Conservation (phyloP, 2,329 filamentous ascomycete species). For the Trichoderma endophyticum region DNA sequence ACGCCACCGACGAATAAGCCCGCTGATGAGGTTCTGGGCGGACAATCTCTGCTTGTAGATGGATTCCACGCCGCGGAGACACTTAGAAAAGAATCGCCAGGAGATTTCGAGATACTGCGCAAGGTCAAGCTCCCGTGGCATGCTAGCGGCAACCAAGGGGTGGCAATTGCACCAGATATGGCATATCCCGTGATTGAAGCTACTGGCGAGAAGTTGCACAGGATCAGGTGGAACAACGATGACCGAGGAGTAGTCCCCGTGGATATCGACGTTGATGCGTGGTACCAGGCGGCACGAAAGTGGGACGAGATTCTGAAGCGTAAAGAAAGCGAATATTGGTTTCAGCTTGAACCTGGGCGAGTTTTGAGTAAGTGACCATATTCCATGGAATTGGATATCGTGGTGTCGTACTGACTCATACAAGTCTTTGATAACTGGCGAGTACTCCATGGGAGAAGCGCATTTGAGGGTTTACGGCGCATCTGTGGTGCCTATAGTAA, state of each 20-base stretch:
- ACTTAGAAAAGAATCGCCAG: slow-evolving; percentile 52
- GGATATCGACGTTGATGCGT: slow-evolving; percentile 49
- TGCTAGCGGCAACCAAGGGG: slow-evolving; percentile 83
- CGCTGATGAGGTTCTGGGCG: slow-evolving; percentile 53
- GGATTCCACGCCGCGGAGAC: slow-evolving; percentile 70
- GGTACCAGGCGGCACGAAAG: slow-evolving; percentile 77
- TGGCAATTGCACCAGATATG: slow-evolving; percentile 70
- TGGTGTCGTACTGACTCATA: background rate
- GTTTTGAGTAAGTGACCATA: slow-evolving; percentile 60
- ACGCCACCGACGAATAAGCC: slow-evolving; percentile 41
- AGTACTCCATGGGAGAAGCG: slow-evolving; percentile 79
- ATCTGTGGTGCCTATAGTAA: slow-evolving; percentile 90
- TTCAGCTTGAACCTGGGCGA: slow-evolving; percentile 74
- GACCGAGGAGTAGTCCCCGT: slow-evolving; percentile 72
- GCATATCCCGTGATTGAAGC: slow-evolving; percentile 70
- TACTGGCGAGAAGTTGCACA: slow-evolving; percentile 43
- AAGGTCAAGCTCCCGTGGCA: slow-evolving; percentile 66
- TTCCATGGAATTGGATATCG: background rate
- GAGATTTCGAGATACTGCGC: slow-evolving; percentile 57
- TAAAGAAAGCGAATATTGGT: slow-evolving; percentile 68
- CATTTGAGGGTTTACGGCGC: slow-evolving; percentile 78
- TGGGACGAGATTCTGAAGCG: slow-evolving; percentile 69
- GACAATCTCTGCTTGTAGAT: slow-evolving; percentile 79
- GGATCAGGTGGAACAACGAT: slow-evolving; percentile 90
- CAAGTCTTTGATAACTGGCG: slow-evolving; percentile 95